phyloP scores from a whole-genome alignment of 2,329 filamentous ascomycete species.

The Pyrenophora tritici-repentis region DNA sequence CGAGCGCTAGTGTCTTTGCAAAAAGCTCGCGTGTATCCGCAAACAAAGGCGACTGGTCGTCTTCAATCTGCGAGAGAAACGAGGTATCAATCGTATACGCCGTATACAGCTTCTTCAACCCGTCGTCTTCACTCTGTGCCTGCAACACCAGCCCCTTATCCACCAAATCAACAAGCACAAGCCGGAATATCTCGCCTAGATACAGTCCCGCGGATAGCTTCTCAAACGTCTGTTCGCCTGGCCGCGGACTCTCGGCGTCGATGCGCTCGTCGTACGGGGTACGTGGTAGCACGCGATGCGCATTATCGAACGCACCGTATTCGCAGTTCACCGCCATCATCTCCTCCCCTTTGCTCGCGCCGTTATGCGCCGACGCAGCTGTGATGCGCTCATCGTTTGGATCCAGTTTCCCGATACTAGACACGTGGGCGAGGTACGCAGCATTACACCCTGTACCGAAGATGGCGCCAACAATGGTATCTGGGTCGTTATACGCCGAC shows the following conservation, averaged over 20 bases:
- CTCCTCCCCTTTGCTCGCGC: background rate
- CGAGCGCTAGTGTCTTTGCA: conserved; percentile 27
- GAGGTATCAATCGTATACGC: conserved; percentile 82
- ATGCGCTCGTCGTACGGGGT: conserved; percentile 66
- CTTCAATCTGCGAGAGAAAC: conserved; percentile 86
- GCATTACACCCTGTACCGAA: conserved; percentile 95
- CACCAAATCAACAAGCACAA: conserved; percentile 58
- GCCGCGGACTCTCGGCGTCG: conserved; percentile 52
- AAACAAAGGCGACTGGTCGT: conserved; percentile 48
- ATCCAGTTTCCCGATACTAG: conserved; percentile 77
- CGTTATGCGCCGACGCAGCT: too few relatives aligned
- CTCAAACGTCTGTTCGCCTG: conserved; percentile 53
- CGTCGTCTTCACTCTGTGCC: conserved; percentile 47
- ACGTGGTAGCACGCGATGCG: conserved; percentile 82
- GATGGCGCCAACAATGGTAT: conserved; percentile 88
- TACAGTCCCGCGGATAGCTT: conserved; percentile 55
- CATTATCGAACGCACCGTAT: conserved; percentile 96
- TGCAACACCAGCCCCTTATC: conserved; percentile 78
- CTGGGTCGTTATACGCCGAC: conserved; percentile 82
- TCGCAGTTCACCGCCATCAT: conserved; percentile 95
- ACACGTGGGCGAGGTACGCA: conserved; percentile 86
- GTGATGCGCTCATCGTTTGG: conserved; percentile 7
- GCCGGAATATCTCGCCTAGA: conserved; percentile 53
- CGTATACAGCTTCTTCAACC: too few relatives aligned
- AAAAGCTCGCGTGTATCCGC: conserved; percentile 28